These are phyloP conservation scores for Barnettozyma pratensis DNA, from an alignment of 805 yeast genomes.

Conservation along the genomic window DNA sequence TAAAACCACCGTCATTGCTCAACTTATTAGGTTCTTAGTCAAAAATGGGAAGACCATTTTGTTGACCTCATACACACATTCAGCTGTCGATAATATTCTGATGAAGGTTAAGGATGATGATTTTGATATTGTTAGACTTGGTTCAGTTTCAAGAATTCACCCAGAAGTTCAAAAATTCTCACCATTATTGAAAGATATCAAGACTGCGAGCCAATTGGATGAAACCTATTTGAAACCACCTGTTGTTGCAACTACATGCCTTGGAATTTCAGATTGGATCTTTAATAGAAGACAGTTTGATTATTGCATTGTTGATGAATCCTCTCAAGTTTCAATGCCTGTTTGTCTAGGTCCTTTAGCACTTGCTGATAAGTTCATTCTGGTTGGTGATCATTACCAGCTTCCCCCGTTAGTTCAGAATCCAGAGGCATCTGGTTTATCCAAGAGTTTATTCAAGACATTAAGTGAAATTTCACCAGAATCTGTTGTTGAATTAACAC, in stretches of 20 bases:
- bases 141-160: conserved; percentile 55
- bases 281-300: conserved; percentile 65
- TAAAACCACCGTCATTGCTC: conserved; percentile 84
- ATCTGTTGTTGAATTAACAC: conserved; percentile 68
- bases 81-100: conserved; percentile 92
- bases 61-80: conserved; percentile 84
- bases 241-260: conserved; percentile 85
- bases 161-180: conserved; percentile 50
- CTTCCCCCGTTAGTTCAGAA: conserved; percentile 82
- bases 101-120: conserved; percentile 54
- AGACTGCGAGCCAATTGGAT: conserved; percentile 41
- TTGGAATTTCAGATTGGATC: conserved; percentile 64
- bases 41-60: conserved; percentile 60
- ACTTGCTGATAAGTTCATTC: conserved; percentile 68
- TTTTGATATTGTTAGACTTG: conserved; percentile 60
- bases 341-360: conserved; percentile 83
- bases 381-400: conserved; percentile 97
- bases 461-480: conserved; percentile 70
- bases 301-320: conserved; percentile 93
- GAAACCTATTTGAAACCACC: conserved; percentile 48
- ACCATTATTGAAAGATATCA: conserved; percentile 37
- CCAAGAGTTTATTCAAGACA: conserved; percentile 68
- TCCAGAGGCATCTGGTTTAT: conserved; percentile 59
- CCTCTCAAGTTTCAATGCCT: conserved; percentile 93
- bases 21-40: conserved; percentile 58